Percentiles rank a stretch among this genome's conserved stretches.
These are phyloP conservation scores for Nannizziopsis arthrosporioides DNA, from an alignment of 2,329 filamentous ascomycete genomes.

Conservation along the genomic window DNA sequence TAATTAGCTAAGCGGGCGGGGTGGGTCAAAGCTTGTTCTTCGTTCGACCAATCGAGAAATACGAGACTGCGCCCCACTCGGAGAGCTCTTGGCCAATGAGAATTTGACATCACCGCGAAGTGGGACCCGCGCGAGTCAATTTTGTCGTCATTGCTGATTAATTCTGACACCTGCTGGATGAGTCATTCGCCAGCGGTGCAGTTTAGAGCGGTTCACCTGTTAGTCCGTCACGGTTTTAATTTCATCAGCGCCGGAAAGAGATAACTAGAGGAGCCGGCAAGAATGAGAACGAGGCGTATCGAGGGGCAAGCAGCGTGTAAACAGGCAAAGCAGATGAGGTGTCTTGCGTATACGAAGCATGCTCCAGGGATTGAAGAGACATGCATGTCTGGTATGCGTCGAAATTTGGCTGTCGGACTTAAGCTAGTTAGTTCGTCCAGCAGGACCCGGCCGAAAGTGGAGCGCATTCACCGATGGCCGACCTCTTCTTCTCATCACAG, in stretches of 20 bases:
- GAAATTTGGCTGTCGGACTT: constrained; percentile 3
- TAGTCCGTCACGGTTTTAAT: too few relatives aligned
- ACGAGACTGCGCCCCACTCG: neutral
- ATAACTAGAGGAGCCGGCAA: neutral
- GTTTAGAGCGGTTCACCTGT: neutral
- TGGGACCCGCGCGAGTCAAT: neutral
- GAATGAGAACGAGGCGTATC: neutral
- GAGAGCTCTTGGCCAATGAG: neutral
- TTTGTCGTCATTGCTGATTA: constrained; percentile 8
- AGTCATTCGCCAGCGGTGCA: neutral
- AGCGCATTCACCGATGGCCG: too few relatives aligned
- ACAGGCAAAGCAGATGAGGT: too few relatives aligned
- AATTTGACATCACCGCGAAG: neutral
- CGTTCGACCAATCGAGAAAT: neutral
- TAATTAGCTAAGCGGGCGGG: neutral
- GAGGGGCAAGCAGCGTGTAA: too few relatives aligned
- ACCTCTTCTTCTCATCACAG: neutral
- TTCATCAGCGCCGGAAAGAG: neutral
- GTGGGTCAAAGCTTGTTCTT: constrained; percentile 2
- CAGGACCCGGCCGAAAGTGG: neutral
- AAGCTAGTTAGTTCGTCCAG: neutral
- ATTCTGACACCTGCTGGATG: neutral
- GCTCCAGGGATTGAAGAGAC: too few relatives aligned
- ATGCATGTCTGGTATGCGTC: neutral
- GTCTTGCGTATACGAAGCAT: too few relatives aligned